Percentiles rank a stretch among this genome's conserved stretches.
These are phyloP conservation scores for Pseudogymnoascus sp. DNA, from an alignment of 2,329 filamentous ascomycete genomes.

Conservation along the genomic window DNA sequence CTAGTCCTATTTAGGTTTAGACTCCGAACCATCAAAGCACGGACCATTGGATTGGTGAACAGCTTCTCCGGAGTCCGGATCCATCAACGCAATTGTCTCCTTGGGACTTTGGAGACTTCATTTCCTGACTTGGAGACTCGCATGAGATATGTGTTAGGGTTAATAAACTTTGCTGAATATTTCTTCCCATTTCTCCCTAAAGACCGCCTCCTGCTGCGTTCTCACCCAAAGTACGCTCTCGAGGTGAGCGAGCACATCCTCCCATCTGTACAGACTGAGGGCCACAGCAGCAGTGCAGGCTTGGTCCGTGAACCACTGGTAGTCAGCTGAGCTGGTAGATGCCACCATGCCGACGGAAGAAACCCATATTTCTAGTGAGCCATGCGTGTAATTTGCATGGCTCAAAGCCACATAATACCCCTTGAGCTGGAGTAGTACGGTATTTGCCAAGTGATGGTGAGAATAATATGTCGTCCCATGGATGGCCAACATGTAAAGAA, in stretches of 20 bases:
- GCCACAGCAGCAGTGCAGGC: constrained; percentile 16
- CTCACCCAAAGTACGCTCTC: constrained; percentile 29
- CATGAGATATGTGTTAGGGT: not conserved
- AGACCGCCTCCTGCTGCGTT: constrained; percentile 18
- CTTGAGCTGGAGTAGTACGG: constrained; percentile 30
- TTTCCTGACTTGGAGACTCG: not conserved
- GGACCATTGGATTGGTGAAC: not conserved
- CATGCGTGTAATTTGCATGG: constrained; percentile 8
- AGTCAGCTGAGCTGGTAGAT: constrained; percentile 23
- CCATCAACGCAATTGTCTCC: not conserved
- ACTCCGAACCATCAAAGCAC: constrained; percentile 11
- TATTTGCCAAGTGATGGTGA: constrained; percentile 36
- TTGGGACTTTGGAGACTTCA: not conserved
- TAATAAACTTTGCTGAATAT: constrained; percentile 15
- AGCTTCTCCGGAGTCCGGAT: not conserved
- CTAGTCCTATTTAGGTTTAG: constrained; percentile 12
- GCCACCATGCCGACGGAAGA: constrained; percentile 35
- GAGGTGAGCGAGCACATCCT: constrained; percentile 19
- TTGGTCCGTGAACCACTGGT: constrained; percentile 27
- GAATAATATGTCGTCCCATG: constrained; percentile 52
- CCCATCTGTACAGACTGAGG: constrained; percentile 18
- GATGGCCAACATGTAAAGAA: constrained; percentile 46
- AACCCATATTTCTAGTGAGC: constrained; percentile 36
- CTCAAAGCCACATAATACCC: constrained; percentile 25
- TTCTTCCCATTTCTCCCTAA: constrained; percentile 26